These are phyloP conservation scores for Saccharomyces mikatae DNA, from an alignment of 805 yeast genomes.

Conservation along the genomic window DNA sequence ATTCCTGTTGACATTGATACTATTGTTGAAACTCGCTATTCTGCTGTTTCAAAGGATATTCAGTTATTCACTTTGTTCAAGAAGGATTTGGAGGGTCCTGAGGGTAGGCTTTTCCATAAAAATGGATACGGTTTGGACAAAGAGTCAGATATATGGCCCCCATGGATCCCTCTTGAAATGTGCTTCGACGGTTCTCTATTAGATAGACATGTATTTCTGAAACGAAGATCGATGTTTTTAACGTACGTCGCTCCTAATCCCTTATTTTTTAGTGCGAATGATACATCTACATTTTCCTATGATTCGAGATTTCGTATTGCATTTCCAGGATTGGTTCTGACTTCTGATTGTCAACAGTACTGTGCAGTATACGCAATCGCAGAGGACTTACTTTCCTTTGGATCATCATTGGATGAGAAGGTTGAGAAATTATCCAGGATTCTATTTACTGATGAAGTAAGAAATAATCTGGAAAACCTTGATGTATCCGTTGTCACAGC, in stretches of 20 bases:
- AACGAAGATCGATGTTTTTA: slow-evolving; percentile 45
- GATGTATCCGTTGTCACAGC: slow-evolving; percentile 42
- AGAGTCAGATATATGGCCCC: slow-evolving; percentile 46
- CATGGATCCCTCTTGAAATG: slow-evolving; percentile 56
- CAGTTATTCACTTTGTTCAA: slow-evolving; percentile 45
- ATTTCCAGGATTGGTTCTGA: slow-evolving; percentile 42
- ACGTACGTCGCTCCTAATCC: slow-evolving; percentile 45
- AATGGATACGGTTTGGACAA: slow-evolving; percentile 25
- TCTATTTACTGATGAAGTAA: slow-evolving; percentile 47
- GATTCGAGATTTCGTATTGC: slow-evolving; percentile 30
- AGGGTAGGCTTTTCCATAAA: slow-evolving; percentile 20
- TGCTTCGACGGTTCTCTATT: slow-evolving; percentile 43
- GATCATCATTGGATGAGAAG: slow-evolving; percentile 33
- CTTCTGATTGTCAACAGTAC: slow-evolving; percentile 53
- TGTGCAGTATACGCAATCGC: slow-evolving; percentile 43
- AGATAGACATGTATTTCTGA: slow-evolving; percentile 39
- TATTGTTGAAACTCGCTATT: slow-evolving; percentile 48
- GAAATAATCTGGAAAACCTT: slow-evolving; percentile 25
- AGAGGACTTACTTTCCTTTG: slow-evolving; percentile 36
- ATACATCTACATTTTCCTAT: slow-evolving; percentile 15
- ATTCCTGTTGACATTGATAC: slow-evolving; percentile 27
- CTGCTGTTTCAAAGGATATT: slow-evolving; percentile 47
- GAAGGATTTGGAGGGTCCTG: slow-evolving; percentile 28
- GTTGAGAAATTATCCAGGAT: slow-evolving; percentile 43
- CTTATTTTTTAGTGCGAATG: slow-evolving; percentile 35